These are phyloP conservation scores for Pinus tabuliformis DNA, from an alignment of 75 land plant species.

Conservation along the genomic window DNA sequence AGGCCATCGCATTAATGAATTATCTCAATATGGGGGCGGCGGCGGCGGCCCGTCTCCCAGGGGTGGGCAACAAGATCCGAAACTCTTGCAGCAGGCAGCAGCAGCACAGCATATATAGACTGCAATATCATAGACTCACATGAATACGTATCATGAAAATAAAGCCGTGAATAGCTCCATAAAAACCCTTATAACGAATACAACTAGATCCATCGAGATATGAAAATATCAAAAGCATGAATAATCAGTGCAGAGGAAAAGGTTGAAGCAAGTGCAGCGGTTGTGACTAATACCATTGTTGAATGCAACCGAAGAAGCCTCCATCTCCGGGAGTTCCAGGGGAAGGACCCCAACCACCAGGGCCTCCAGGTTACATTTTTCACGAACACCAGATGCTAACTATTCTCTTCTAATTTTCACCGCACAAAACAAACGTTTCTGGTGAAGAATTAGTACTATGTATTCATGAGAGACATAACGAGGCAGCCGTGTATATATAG, in stretches of 20 bases:
- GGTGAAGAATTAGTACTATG: too few species aligned
- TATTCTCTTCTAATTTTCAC: too few species aligned
- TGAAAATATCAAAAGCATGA: neutral
- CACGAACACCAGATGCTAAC: too few species aligned
- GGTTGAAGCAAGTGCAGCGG: neutral
- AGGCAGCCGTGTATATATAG: too few species aligned
- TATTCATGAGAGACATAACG: too few species aligned
- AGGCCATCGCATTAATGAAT: too few species aligned
- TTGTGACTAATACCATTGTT: neutral
- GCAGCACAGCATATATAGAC: neutral
- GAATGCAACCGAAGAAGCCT: neutral
- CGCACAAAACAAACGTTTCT: too few species aligned
- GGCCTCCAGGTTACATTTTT: neutral
- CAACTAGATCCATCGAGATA: neutral
- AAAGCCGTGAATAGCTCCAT: neutral
- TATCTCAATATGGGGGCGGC: too few species aligned
- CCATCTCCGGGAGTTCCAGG: neutral
- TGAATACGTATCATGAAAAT: neutral
- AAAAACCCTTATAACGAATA: too few species aligned
- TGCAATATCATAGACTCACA: neutral
- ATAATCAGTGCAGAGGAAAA: too few species aligned
- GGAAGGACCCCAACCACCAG: neutral
- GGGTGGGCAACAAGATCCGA: constrained; percentile 3
- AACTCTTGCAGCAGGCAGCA: neutral
- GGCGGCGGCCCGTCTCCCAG: neutral